A percentile compares a stretch with the other conserved stretches of the same genome.
phyloP scores from a whole-genome alignment of 768 basidiomycete genomes.

The Tricholoma bakamatsutake region DNA sequence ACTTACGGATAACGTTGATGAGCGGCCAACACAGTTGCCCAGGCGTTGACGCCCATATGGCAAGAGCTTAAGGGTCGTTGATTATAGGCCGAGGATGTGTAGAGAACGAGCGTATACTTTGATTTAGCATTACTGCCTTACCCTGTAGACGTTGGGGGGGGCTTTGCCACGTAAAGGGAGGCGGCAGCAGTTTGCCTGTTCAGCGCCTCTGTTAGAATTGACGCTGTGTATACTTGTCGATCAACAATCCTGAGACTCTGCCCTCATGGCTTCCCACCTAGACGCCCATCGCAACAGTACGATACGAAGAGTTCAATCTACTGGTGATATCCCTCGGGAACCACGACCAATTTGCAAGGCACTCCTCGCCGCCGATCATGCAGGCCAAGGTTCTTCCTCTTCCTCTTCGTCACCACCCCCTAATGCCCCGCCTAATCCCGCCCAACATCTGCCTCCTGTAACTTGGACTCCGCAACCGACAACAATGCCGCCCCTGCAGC shows the following conservation, averaged over 20 bases:
- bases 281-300: constrained; percentile 19
- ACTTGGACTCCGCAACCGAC: not conserved
- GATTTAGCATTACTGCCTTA: too few relatives aligned
- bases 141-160: too few relatives aligned
- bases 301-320: constrained; percentile 33
- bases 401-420: not conserved
- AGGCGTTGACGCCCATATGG: constrained; percentile 71
- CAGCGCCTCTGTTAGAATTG: not conserved
- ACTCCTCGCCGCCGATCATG: constrained; percentile 12
- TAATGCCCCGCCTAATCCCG: not conserved
- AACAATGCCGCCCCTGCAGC: not conserved
- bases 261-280: not conserved
- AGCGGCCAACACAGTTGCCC: constrained; percentile 62
- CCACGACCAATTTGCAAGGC: constrained; percentile 18
- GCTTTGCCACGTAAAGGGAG: not conserved
- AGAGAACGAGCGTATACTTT: too few relatives aligned
- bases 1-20: not conserved
- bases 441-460: not conserved
- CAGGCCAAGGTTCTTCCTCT: not conserved
- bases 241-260: not conserved
- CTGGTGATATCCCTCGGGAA: constrained; percentile 32
- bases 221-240: not conserved
- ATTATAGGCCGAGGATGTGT: not conserved
- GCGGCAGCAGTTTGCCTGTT: not conserved
- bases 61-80: constrained; percentile 26